These are phyloP conservation scores for Candida corydali DNA, from an alignment of 805 yeast species.

Conservation along the genomic window DNA sequence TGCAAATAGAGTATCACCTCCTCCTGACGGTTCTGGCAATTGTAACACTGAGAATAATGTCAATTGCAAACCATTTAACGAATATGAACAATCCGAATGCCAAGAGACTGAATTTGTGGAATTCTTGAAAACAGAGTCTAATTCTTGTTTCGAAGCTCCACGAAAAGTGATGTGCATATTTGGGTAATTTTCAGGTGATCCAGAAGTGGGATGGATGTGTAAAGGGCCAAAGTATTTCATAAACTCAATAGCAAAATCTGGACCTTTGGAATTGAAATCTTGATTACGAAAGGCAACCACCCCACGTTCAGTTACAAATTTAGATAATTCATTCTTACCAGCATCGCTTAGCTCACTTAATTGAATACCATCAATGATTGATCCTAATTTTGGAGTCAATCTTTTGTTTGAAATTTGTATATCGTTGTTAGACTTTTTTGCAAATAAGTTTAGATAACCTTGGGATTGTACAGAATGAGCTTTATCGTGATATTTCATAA, in stretches of 20 bases:
- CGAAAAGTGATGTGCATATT: conserved; percentile 33
- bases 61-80: conserved; percentile 31
- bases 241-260: conserved; percentile 33
- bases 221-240: conserved; percentile 17
- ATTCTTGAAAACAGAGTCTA: conserved; percentile 22
- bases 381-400: conserved; percentile 31
- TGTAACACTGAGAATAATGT: conserved; percentile 32
- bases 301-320: conserved; percentile 29
- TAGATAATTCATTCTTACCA: conserved; percentile 31
- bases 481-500: conserved; percentile 24
- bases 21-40: conserved; percentile 36
- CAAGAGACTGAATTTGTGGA: conserved; percentile 29
- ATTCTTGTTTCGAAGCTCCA: conserved; percentile 25
- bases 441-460: conserved; percentile 19
- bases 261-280: conserved; percentile 34
- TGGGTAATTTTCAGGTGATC: conserved; percentile 23
- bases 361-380: conserved; percentile 26
- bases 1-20: conserved; percentile 37
- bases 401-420: conserved; percentile 14
- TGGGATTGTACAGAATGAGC: conserved; percentile 20
- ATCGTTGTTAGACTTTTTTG: conserved; percentile 10
- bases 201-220: conserved; percentile 21
- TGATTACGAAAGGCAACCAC: conserved; percentile 32
- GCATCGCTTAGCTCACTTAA: conserved; percentile 20
- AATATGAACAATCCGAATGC: conserved; percentile 36